Evolutionary conservation across 2,329 filamentous ascomycete genomes (phyloP), one percentile per base, ranked within the genome.

Genomic region (Fusarium citri): DNA sequence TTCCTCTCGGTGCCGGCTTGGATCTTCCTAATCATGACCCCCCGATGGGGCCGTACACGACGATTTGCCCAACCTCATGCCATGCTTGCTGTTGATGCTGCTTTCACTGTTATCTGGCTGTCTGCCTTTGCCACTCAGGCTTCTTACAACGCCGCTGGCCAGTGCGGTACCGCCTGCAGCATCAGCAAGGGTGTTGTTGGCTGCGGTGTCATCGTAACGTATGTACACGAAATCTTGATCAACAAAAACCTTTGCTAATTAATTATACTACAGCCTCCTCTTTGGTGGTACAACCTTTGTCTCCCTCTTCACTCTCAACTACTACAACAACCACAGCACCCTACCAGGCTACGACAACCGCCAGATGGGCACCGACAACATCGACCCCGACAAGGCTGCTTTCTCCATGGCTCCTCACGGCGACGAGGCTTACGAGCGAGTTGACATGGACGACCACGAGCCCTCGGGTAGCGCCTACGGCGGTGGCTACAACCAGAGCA

Each of bases 381-480:
- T 90, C 71, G 89, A 91, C 76, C 89, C 89, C 1, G 89, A 91
- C 78, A 91, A 91, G 82, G 88, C 89, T 28, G 89, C 89, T 64
- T 91, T 91, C 80, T 90, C 88, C 59, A 89, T 89, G 78, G 87
- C 87, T 16, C 87, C 88, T n/a, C 86, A 89, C 74, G 88, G 89
- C 72, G 89, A 91, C 69, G 89, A 91, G 74, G 85, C 87, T 45
- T 91, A 91, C 74, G 87, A 88, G 53, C 87, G 87, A 16, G 84
- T 91, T 66, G 84, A 89, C 77, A 82, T 83, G 79, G 83, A 87
- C 60, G 85, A 88, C 72, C 83, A 88, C 66, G 82, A 86, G 56
- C 69, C 68, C 12, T 55, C 68, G 5, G 68, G 71, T 26, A 71
- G 69, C 34, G 45, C 68, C 20, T 72, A 72, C 30, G 66, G 64